phyloP scores from a whole-genome alignment of 805 yeast genomes.

The Candida vaughaniae region DNA sequence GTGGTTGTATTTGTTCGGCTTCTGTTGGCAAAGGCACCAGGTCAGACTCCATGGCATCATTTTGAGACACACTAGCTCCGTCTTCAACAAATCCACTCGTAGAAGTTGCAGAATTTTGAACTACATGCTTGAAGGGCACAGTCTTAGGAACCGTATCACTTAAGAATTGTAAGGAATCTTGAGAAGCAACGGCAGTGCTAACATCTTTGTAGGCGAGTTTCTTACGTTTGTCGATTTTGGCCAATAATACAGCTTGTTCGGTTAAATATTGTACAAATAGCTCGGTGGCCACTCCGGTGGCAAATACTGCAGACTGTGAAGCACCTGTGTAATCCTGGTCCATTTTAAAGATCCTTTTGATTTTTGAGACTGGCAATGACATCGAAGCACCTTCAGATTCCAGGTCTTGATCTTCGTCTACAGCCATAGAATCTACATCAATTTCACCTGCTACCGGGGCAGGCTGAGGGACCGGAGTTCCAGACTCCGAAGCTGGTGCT shows the following conservation, averaged over 20 bases:
- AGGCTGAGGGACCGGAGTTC: slow-evolving; percentile 3
- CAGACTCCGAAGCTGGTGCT: slow-evolving; percentile 11
- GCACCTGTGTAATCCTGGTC: slow-evolving; percentile 73
- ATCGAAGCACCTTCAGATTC: slow-evolving; percentile 26
- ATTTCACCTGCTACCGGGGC: slow-evolving; percentile 10
- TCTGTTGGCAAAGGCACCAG: slow-evolving; percentile 1
- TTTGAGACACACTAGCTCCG: slow-evolving; percentile 31
- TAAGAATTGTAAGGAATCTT: slow-evolving; percentile 62
- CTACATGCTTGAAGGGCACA: slow-evolving; percentile 47
- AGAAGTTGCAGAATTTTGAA: too few species aligned
- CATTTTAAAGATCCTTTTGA: slow-evolving; percentile 68
- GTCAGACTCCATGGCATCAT: neutral
- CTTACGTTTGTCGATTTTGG: slow-evolving; percentile 65
- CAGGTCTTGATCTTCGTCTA: slow-evolving; percentile 21
- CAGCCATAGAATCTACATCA: slow-evolving; percentile 12
- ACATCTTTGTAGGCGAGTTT: slow-evolving; percentile 71
- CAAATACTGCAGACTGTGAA: slow-evolving; percentile 69
- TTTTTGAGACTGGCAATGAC: slow-evolving; percentile 62
- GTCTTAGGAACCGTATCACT: slow-evolving; percentile 68
- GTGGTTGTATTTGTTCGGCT: slow-evolving; percentile 3
- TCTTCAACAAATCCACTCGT: too few species aligned
- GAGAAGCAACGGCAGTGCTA: slow-evolving; percentile 57
- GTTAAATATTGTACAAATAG: slow-evolving; percentile 67
- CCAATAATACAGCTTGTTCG: slow-evolving; percentile 65
- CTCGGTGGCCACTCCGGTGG: slow-evolving; percentile 77